Conservation (phyloP, 345 rosid species). For the Pistacia vera region DNA sequence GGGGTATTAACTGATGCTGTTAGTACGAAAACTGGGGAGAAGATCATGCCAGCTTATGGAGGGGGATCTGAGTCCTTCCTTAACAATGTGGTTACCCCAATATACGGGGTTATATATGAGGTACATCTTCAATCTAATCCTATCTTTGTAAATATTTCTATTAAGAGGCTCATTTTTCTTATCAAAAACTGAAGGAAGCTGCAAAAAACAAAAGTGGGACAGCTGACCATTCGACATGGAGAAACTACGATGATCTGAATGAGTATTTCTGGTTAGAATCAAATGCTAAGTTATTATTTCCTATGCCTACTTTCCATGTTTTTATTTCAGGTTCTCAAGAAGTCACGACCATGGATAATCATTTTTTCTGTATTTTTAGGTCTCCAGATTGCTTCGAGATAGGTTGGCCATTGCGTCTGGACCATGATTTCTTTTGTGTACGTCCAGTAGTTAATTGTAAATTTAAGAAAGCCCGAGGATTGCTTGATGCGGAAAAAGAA, state of each 20-base stretch:
- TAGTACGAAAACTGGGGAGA: conserved; percentile 62
- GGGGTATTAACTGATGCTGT: conserved; percentile 60
- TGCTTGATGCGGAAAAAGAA: conserved; percentile 21
- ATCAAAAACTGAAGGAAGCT: conserved; percentile 70
- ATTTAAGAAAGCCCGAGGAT: conserved; percentile 25
- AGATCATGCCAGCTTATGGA: conserved; percentile 59
- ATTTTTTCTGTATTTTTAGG: conserved; percentile 50
- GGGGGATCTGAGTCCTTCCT: conserved; percentile 76
- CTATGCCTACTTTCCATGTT: conserved; percentile 3
- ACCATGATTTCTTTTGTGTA: conserved; percentile 68
- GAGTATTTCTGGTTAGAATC: conserved; percentile 85
- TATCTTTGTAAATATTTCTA: conserved; percentile 12
- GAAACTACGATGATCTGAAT: conserved; percentile 97
- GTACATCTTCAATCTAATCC: conserved; percentile 37
- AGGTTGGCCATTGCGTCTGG: conserved; percentile 87
- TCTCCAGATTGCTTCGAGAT: conserved; percentile 80
- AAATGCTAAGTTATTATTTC: not conserved
- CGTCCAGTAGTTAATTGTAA: conserved; percentile 32
- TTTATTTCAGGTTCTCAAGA: conserved; percentile 14
- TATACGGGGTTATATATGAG: conserved; percentile 64
- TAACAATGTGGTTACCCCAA: conserved; percentile 73
- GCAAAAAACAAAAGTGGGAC: conserved; percentile 75
- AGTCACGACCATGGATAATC: conserved; percentile 13
- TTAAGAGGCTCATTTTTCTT: conserved; percentile 24
- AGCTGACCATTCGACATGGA: conserved; percentile 88